These are phyloP conservation scores for Hyphodiscus sp. DNA, from an alignment of 2,329 filamentous ascomycete species.

Conservation along the genomic window DNA sequence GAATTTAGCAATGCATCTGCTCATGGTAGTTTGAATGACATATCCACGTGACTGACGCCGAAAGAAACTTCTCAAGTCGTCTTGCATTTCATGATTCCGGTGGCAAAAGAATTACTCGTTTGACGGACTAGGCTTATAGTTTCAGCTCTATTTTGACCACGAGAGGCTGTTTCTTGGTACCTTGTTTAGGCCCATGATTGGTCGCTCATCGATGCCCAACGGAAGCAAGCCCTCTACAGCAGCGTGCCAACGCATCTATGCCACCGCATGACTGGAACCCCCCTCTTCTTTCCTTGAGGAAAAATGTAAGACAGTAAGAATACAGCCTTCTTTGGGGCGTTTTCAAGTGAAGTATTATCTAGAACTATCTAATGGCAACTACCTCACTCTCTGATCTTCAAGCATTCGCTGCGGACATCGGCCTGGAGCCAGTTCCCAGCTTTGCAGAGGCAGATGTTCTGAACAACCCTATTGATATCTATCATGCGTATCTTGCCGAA, in stretches of 20 bases:
- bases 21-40: too few relatives aligned
- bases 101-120: background rate
- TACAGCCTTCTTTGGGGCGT: background rate
- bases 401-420: background rate
- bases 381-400: background rate
- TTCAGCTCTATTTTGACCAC: background rate
- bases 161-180: background rate
- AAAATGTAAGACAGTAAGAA: background rate
- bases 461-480: constrained; percentile 5
- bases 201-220: constrained; percentile 2
- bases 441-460: constrained; percentile 3
- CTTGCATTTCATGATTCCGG: background rate
- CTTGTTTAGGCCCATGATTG: background rate
- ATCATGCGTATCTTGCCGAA: constrained; percentile 3
- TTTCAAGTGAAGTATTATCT: background rate
- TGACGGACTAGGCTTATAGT: background rate
- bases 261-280: background rate
- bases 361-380: background rate
- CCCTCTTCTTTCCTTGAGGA: background rate
- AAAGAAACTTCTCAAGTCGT: too few relatives aligned
- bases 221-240: background rate
- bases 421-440: background rate
- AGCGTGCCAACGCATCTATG: background rate
- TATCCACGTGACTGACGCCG: too few relatives aligned
- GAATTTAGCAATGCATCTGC: too few relatives aligned